Evolutionary conservation across 345 rosid species (phyloP).

Genomic region (Heritiera littoralis): DNA sequence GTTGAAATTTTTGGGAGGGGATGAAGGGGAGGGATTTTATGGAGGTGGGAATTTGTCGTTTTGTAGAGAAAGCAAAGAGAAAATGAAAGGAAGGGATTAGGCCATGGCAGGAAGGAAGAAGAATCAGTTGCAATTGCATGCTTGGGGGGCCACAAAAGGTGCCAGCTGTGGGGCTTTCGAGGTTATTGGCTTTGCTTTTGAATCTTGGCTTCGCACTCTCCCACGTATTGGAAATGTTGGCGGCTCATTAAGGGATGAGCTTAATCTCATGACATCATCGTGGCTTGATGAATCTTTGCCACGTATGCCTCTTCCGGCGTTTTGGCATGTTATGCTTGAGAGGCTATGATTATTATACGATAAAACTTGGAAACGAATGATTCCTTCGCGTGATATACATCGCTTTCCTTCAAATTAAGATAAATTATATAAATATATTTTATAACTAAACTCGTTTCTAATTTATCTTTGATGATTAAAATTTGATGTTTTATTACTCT

Average conservation of each 20-base stretch:
- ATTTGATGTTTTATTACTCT: too few relatives aligned
- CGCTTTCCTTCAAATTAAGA: too few relatives aligned
- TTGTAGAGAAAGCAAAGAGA: conserved; percentile 15
- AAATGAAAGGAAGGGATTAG: too few relatives aligned
- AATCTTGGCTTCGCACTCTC: conserved; percentile 14
- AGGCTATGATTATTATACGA: too few relatives aligned
- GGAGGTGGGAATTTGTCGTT: conserved; percentile 65
- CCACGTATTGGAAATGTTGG: conserved; percentile 35
- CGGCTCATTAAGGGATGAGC: conserved; percentile 36
- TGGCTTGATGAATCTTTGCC: conserved; percentile 28
- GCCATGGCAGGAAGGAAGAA: not conserved
- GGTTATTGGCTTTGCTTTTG: not conserved
- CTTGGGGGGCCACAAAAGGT: conserved; percentile 9
- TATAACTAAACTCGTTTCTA: too few relatives aligned
- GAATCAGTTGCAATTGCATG: conserved; percentile 20
- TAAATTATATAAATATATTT: too few relatives aligned
- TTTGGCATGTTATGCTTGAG: not conserved
- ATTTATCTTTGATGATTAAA: too few relatives aligned
- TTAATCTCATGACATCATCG: conserved; percentile 29
- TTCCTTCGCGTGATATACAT: too few relatives aligned
- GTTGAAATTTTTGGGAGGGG: conserved; percentile 69
- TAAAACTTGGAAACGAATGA: too few relatives aligned
- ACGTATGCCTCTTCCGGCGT: conserved; percentile 25
- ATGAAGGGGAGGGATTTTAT: conserved; percentile 56
- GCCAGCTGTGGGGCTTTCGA: conserved; percentile 36